These are phyloP conservation scores for Lumnitzera littorea DNA, from an alignment of 345 rosid genomes.

Conservation along the genomic window DNA sequence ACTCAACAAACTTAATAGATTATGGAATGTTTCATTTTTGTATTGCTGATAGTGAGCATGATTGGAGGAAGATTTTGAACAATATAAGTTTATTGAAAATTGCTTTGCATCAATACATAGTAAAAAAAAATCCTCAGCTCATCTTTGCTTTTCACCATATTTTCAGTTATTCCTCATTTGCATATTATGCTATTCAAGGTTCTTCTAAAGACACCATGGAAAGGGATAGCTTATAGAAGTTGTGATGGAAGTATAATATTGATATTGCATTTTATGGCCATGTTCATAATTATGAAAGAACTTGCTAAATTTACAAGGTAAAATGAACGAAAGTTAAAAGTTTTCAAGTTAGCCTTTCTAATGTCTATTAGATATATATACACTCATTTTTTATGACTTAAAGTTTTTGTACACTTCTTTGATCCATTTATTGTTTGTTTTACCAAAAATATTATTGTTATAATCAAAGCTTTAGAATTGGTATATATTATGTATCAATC, in stretches of 20 bases:
- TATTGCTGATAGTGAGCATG: conserved; percentile 72
- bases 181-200: conserved; percentile 47
- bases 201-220: conserved; percentile 67
- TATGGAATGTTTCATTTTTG: conserved; percentile 82
- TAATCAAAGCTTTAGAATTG: no score
- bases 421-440: no score
- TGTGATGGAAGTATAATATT: conserved; percentile 81
- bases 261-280: conserved; percentile 75
- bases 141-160: conserved; percentile 70
- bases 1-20: conserved; percentile 29
- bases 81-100: conserved; percentile 49
- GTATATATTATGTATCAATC: no score
- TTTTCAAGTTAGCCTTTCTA: no score
- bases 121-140: conserved; percentile 63
- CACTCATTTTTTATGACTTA: no score
- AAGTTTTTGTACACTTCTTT: no score
- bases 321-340: neutral
- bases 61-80: conserved; percentile 81
- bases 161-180: conserved; percentile 53
- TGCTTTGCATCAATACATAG: conserved; percentile 67
- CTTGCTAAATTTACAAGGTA: conserved; percentile 75
- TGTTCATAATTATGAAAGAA: conserved; percentile 75
- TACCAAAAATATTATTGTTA: no score
- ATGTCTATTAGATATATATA: no score
- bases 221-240: conserved; percentile 66